Base-by-base conservation (phyloP, 805 yeast genomes). In the Metschnikowia dekortorum region DNA sequence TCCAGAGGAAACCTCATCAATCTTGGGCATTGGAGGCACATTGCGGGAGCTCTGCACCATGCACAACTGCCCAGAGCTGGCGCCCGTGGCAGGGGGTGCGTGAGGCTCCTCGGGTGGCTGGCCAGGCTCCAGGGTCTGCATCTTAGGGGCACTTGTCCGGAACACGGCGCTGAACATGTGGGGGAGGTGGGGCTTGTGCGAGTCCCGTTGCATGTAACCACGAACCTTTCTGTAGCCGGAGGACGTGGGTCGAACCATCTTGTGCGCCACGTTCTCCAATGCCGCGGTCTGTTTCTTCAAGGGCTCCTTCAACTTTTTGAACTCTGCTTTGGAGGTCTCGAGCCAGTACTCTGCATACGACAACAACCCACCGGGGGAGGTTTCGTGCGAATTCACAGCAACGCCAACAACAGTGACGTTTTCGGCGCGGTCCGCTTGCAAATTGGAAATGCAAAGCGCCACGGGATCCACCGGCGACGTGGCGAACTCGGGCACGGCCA, bases 221-320 rank as follows among this genome's bases (percentile, higher is more conserved):
- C 45, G 37, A 31, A 42, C 45, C 31, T 42, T 42, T 31, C 22
- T 31, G 16, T 32, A 42, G 18, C 45, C 38, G 13, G 45, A 42
- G 8, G 45, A 42, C 29, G 45, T 28, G 9, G 45, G 45, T 22
- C 37, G 37, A 18, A 33, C 38, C 45, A 42, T 22, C 13, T 18
- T 33, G 11, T 42, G 37, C 9, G 45, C 45, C 31, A 42, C 38
- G 31, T 42, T 42, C 26, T 42, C 46, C 28, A 44, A 34, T 2
- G 40, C 46, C 3, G 39, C 32, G 2, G 46, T 35, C 11, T 34
- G 46, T 33, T 35, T 35, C 10, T 35, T 34, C 34, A 44, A 44
- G 28, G 46, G 46, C 28, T 44, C 46, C 35, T 44, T 44, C 46
- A 44, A 44, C 39, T 44, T 44, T 28, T 44, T 44, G 34, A 44